Evolutionary conservation across 352 stramenopile species (phyloP).

Genomic region (Pythium phragmiticola): DNA sequence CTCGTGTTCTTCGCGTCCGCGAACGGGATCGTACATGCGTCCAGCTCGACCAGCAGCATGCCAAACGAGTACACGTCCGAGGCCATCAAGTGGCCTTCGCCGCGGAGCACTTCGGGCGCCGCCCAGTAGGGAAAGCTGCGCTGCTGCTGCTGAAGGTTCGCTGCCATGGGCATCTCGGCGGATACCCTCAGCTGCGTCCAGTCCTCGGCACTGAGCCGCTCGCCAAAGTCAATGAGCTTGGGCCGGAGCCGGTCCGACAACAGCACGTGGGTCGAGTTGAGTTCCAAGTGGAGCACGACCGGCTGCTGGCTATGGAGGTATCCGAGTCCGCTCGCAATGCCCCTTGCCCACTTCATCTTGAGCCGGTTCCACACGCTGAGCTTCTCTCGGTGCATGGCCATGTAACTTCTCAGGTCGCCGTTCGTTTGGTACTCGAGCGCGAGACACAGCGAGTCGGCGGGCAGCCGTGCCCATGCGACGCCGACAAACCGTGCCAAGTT

Average conservation of each 20-base stretch:
- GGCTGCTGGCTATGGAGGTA: constrained; percentile 27
- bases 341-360: constrained; percentile 28
- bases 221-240: constrained; percentile 33
- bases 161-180: neutral
- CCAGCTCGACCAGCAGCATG: constrained; percentile 39
- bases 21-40: constrained; percentile 30
- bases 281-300: constrained; percentile 28
- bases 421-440: constrained; percentile 32
- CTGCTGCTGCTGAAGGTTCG: constrained; percentile 14
- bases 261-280: constrained; percentile 29
- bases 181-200: constrained; percentile 28
- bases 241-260: constrained; percentile 29
- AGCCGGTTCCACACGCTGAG: constrained; percentile 21
- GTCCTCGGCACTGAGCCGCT: constrained; percentile 25
- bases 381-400: constrained; percentile 19
- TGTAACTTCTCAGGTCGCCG: constrained; percentile 23
- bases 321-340: constrained; percentile 16
- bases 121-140: constrained; percentile 29
- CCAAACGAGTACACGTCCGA: constrained; percentile 34
- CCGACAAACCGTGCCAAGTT: constrained; percentile 52
- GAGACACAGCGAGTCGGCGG: constrained; percentile 29
- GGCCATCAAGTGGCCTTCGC: constrained; percentile 22
- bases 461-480: constrained; percentile 43
- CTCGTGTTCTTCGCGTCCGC: constrained; percentile 27
- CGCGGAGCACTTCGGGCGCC: constrained; percentile 29